Base-by-base conservation (phyloP, 345 rosid genomes). In the Carallia pectinifolia region DNA sequence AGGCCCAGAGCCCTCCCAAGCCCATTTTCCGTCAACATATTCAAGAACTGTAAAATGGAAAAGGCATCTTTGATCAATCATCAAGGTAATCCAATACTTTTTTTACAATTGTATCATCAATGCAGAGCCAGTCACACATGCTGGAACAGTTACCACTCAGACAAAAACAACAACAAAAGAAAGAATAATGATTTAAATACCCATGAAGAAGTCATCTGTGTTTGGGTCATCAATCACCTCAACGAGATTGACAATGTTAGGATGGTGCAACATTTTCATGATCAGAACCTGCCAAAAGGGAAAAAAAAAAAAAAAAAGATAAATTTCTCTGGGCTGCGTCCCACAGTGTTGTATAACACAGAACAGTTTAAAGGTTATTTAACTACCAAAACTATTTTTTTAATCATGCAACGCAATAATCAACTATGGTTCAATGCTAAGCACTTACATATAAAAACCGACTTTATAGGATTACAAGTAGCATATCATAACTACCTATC, bases 221-320 rank as follows among this genome's bases (percentile, higher is more conserved):
- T 81, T 86, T 30, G 94, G 91, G 84, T 96, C 99, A 90, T 96
- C 92, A 82, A 96, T 96, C 88, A 96, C 98, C 87, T 96, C 98
- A 75, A 89, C 47, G 70, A 96, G 92, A 86, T 96, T 96, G 69
- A 96, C 98, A 47, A 90, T 96, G 76, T 96, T 96, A 74, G 99
- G 99, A 78, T 96, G 98, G 61, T 92, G 84, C 86, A 96, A 63
- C 77, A 88, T 85, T 80, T 90, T 96, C 99, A 96, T 96, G 69
- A 96, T 96, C 64, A 83, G 77, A 80, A 95, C 97, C 98, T 92
- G 81, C 79, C 69, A 64, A 47, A 70, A 39, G 3, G 23, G 0
- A 23, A 23, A 23, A 23, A 23, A 0, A 23, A 23, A 23, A 23
- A 23, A 0, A 27, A 64, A 72, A 13, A 62, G 18, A 23, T 9